Conservation (phyloP, 1,139 yeast genomes). For the Yamadazyma atlantica region DNA sequence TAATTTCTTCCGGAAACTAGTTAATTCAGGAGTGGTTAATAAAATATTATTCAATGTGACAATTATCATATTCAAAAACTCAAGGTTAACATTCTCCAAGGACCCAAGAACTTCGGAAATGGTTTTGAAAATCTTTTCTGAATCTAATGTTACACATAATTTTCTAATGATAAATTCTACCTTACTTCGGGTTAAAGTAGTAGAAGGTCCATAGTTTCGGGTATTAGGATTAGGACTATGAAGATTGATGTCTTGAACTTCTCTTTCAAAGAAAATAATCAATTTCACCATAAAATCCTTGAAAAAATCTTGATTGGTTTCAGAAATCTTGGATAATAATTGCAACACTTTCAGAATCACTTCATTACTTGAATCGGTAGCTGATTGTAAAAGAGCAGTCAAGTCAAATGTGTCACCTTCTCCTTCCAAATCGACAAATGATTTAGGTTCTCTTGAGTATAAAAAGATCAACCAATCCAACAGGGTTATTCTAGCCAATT, state of each 20-base stretch:
- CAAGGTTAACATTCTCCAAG: slow-evolving; percentile 57
- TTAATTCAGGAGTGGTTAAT: slow-evolving; percentile 83
- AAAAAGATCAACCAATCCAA: slow-evolving; percentile 89
- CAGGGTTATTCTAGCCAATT: slow-evolving; percentile 79
- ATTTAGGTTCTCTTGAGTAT: slow-evolving; percentile 69
- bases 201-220: slow-evolving; percentile 5
- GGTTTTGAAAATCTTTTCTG: slow-evolving; percentile 81
- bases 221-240: slow-evolving; percentile 17
- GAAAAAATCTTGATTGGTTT: slow-evolving; percentile 77
- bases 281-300: slow-evolving; percentile 73
- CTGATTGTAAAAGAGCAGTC: slow-evolving; percentile 74
- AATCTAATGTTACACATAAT: slow-evolving; percentile 74
- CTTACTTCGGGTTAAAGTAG: slow-evolving; percentile 52
- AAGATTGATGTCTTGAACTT: slow-evolving; percentile 25
- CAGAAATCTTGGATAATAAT: slow-evolving; percentile 77
- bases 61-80: slow-evolving; percentile 77
- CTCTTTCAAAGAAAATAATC: slow-evolving; percentile 60
- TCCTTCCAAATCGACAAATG: slow-evolving; percentile 45
- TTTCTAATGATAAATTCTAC: slow-evolving; percentile 86
- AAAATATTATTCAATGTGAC: slow-evolving; percentile 86
- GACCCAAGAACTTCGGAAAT: slow-evolving; percentile 71
- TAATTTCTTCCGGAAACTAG: slow-evolving; percentile 66
- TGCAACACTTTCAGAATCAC: slow-evolving; percentile 79
- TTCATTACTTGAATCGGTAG: slow-evolving; percentile 83
- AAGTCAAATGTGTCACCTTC: slow-evolving; percentile 56